These are phyloP conservation scores for Setomelanomma holmii DNA, from an alignment of 2,329 filamentous ascomycete genomes.

Conservation along the genomic window DNA sequence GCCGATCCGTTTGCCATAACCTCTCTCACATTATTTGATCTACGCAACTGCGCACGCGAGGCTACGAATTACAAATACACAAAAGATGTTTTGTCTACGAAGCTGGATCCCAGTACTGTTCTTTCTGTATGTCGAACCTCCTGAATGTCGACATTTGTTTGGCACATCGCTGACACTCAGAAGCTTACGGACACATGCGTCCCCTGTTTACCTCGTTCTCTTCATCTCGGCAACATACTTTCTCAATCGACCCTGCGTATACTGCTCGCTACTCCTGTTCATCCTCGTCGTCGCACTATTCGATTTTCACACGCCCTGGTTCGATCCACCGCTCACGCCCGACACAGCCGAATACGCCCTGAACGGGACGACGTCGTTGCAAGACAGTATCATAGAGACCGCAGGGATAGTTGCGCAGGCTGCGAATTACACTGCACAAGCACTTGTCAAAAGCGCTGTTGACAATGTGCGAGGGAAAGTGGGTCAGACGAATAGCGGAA, in stretches of 20 bases:
- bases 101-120: constrained; percentile 62
- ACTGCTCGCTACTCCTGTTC: constrained; percentile 94
- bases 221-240: constrained; percentile 88
- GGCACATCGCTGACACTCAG: constrained; percentile 8
- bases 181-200: constrained; percentile 53
- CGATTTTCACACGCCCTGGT: constrained; percentile 92
- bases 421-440: constrained; percentile 60
- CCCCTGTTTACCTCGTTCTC: constrained; percentile 58
- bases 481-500: constrained; percentile 72
- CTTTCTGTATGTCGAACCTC: constrained; percentile 54
- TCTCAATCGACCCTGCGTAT: constrained; percentile 94
- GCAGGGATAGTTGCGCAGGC: constrained; percentile 71
- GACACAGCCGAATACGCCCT: constrained; percentile 41
- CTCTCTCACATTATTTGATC: constrained; percentile 1
- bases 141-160: no score
- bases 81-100: constrained; percentile 69
- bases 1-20: background rate
- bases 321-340: constrained; percentile 70
- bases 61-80: background rate
- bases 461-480: constrained; percentile 39
- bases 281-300: constrained; percentile 97
- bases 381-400: constrained; percentile 54
- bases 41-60: constrained; percentile 17
- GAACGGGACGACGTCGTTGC: constrained; percentile 44
- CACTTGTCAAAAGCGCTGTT: constrained; percentile 34